Evolutionary conservation across 2,329 filamentous ascomycete genomes (phyloP).

Genomic region (Ascosphaera pollenicola): DNA sequence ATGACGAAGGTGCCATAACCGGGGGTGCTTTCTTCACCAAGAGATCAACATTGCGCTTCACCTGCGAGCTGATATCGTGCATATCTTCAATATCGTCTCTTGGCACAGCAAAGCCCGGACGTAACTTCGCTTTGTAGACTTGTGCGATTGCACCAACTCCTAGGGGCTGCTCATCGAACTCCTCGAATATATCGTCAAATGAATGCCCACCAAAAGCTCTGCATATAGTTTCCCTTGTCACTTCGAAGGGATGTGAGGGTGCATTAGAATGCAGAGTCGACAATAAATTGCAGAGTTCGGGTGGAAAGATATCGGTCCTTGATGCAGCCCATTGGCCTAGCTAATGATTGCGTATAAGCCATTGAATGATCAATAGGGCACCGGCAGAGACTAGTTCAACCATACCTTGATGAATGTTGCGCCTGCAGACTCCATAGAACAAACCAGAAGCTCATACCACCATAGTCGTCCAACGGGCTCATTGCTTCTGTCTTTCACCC

Average conservation of each 20-base stretch:
- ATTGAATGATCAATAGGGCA: background rate
- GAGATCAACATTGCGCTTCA: constrained; percentile 63
- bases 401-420: constrained; percentile 88
- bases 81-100: constrained; percentile 28
- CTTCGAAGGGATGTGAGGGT: constrained; percentile 64
- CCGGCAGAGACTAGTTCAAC: background rate
- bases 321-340: constrained; percentile 98
- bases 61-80: constrained; percentile 40
- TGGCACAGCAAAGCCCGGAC: constrained; percentile 48
- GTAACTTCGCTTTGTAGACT: constrained; percentile 88
- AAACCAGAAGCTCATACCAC: constrained; percentile 86
- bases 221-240: constrained; percentile 58
- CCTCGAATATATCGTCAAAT: constrained; percentile 88
- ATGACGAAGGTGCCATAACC: constrained; percentile 56
- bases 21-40: constrained; percentile 71
- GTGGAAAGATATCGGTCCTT: constrained; percentile 86
- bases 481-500: constrained; percentile 41
- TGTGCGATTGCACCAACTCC: constrained; percentile 94
- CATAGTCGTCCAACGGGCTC: constrained; percentile 66
- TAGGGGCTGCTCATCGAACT: constrained; percentile 73
- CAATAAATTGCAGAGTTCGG: constrained; percentile 80
- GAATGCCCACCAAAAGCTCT: constrained; percentile 57
- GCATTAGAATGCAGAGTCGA: constrained; percentile 87
- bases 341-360: constrained; percentile 17
- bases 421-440: constrained; percentile 75